Evolutionary conservation across 2,329 filamentous ascomycete species (phyloP), one percentile per base, ranked within the genome.

Genomic region (Nemania sp.): DNA sequence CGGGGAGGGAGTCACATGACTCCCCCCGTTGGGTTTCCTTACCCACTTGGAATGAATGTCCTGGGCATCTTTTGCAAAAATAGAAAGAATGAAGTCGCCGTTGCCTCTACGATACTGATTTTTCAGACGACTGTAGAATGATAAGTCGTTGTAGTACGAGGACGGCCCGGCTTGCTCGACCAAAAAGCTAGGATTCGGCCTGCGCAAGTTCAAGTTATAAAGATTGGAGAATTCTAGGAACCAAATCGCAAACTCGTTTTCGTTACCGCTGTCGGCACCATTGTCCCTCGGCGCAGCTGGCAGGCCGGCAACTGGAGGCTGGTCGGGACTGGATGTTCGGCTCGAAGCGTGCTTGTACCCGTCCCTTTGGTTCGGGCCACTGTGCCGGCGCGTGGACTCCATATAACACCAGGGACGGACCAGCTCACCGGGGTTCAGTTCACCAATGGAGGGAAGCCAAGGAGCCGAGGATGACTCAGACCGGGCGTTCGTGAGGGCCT

Each of bases 141-240:
- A 51, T 4, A 69, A 53, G 17, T 72, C 69, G 3, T 65, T 62
- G 40, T 70, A 68, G 21, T 67, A 64, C 11, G 67, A 60, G 29
- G 67, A 46, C 1, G n/a, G 7, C 20, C 54, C 40, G 35, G 61
- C 65, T 42, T 66, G 63, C n/a, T 66, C 59, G 4, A 64, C 62
- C 1, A 65, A 62, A 32, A 71, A 29, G 18, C 54, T 64, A 3
- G 67, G 47, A n/a, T 68, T 65, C 17, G 71, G 62, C 25, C 66
- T 62, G 3, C 54, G 66, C 3, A 72, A 56, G 49, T 71, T 68
- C 37, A 72, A 60, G 52, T 62, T 71, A 40, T 72, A 72, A 1
- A 49, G 39, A 39, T 72, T 72, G 48, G 69, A 72, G 49, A 72
- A 69, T 45, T 72, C 68, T 40, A 72, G 60, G 51, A 72, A 72